Base-by-base conservation (phyloP, 179 eudicot genomes). In the Beta lomatogona region DNA sequence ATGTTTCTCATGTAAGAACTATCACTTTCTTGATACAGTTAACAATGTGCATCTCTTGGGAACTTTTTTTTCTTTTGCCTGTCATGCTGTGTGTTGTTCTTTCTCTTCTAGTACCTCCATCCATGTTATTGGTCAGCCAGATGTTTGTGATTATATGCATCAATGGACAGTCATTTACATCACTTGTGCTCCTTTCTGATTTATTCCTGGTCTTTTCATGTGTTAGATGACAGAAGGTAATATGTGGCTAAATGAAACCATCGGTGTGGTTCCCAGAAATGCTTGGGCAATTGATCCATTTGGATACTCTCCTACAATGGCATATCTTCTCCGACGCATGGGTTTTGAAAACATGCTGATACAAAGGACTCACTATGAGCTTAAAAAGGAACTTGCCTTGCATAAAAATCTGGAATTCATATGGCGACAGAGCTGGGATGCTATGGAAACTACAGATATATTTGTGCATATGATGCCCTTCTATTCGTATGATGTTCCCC, bases 391-490 rank as follows among this genome's bases (percentile, higher is more conserved):
- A 81, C 87, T 96, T 50, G 95, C 99, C 69, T 78, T 84, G 83
- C 90, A 91, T 75, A 88, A 91, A 80, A 94, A 96, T 75, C 85
- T 96, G 89, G 99, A 96, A 80, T 96, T 93, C 61, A 45, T 94
- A 7, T 96, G 99, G 99, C 89, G 99, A 10, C 99, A 96, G 80
- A 93, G 94, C 87, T 96, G 99, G 99, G 99, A 96, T 83, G 82
- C 90, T 5, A 87, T 88, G 82, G 99, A 93, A 90, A 90, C 93
- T 75, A 94, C 98, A 25, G 99, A 96, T 77, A 96, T 96, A 72
- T 96, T 96, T 86, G 99, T 96, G 77, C 99, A 96, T 88, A 93
- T 94, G 98, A 96, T 96, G 99, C 99, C 99, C 41, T 96, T 96
- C 73, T 94, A 96, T 88, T 94, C 98, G 19, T 96, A 96, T 83